Conservation (phyloP, 1,284 basidiomycete species). For the Ceratobasidium sp. region DNA sequence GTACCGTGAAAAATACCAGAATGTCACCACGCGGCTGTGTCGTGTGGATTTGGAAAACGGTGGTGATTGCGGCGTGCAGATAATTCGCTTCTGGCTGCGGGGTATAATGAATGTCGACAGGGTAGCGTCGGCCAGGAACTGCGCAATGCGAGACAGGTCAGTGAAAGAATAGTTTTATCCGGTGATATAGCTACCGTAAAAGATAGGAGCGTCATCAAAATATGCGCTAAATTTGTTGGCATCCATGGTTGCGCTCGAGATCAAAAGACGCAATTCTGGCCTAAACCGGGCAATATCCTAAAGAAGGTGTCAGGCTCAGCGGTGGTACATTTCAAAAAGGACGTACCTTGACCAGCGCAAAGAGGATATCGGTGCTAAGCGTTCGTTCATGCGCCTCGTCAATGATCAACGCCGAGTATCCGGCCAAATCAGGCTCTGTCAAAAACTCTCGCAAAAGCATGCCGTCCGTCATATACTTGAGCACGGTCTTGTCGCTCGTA, state of each 20-base stretch:
- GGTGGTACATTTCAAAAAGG: slow-evolving; percentile 43
- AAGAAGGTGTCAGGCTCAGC: slow-evolving; percentile 62
- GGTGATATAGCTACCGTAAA: slow-evolving; percentile 69
- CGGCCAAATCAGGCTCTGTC: slow-evolving; percentile 92
- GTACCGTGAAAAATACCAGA: slow-evolving; percentile 91
- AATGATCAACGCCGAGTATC: slow-evolving; percentile 91
- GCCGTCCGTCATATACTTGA: slow-evolving; percentile 99
- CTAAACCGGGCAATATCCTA: slow-evolving; percentile 97
- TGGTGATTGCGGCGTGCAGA: slow-evolving; percentile 97
- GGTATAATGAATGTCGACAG: slow-evolving; percentile 98
- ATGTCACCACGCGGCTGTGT: slow-evolving; percentile 99
- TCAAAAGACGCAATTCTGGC: slow-evolving; percentile 87
- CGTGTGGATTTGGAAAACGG: slow-evolving; percentile 98
- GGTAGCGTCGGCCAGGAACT: slow-evolving; percentile 97
- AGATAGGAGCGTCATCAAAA: slow-evolving; percentile 93
- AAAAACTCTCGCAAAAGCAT: slow-evolving; percentile 97
- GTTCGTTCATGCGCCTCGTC: slow-evolving; percentile 98
- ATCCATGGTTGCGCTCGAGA: slow-evolving; percentile 96
- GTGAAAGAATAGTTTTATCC: not conserved
- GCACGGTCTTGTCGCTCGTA: slow-evolving; percentile 95
- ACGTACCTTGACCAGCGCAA: slow-evolving; percentile 94
- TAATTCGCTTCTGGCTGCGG: slow-evolving; percentile 98
- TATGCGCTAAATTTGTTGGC: slow-evolving; percentile 96
- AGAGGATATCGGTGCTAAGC: slow-evolving; percentile 93
- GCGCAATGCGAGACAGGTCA: slow-evolving; percentile 18